Base-by-base conservation (phyloP, 208 protist genomes). In the Lotmaria passim region DNA sequence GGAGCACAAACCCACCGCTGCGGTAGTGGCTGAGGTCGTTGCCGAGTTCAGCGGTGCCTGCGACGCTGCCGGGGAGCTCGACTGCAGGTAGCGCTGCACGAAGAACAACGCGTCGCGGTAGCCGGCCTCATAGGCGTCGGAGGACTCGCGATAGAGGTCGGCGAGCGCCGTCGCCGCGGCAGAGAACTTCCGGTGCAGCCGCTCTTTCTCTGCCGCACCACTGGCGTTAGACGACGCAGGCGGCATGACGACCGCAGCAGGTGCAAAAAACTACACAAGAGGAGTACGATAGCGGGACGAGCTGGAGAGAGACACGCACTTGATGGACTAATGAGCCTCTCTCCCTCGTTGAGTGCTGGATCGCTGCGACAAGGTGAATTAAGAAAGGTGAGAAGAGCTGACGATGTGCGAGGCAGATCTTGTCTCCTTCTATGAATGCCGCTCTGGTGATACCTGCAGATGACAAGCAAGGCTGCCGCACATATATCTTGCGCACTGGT, bases 71-170 rank as follows among this genome's bases (percentile, higher is more conserved):
- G 50, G 39, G 1, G 75, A 41, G 50, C 59, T 71, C 17, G 74
- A 34, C 21, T 81, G 56, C 47, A 87, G 48, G 61, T 86, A 86
- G 17, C 73, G 78, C 26, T 82, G 75, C 7, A 89, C 70, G 28
- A 79, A 75, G 24, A 86, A 56, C 1, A 89, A 66, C 0, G 82
- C 82, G 48, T 92, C 86, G 41, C 73, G 73, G 64, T 86, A 87
- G 31, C 86, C 82, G 14, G 66, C 65, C 41, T 83, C 76, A 68
- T 91, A 91, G 38, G 82, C 50, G 52, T 79, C 56, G 41, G 60
- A 81, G 30, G 82, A 81, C 36, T 86, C 79, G 8, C 75, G 72
- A 55, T 88, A 91, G 28, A 91, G 71, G 23, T 86, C 78, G 3
- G 82, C 78, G 8, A 91, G 53, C 17, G 70, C 65, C 19, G 68